A percentile compares a stretch with the other conserved stretches of the same genome.
phyloP scores from a whole-genome alignment of 2,329 filamentous ascomycete genomes.

The Lachnellula cervina region DNA sequence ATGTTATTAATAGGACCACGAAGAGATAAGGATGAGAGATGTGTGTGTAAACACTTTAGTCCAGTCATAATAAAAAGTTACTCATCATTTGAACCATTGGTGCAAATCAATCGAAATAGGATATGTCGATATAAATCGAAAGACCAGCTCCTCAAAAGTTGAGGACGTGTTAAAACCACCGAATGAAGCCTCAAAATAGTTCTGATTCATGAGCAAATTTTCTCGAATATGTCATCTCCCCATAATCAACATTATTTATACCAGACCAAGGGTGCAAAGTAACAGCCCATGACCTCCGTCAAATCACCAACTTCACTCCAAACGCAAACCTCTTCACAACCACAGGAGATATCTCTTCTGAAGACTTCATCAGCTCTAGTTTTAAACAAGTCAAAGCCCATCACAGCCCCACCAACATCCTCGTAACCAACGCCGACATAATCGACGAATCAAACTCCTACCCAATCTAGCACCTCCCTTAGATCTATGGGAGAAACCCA shows the following conservation, averaged over 20 bases:
- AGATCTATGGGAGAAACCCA: slow-evolving; percentile 48
- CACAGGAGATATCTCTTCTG: slow-evolving; percentile 44
- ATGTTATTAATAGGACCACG: too few species aligned
- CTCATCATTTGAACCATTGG: neutral
- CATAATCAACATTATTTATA: neutral
- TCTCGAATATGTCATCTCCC: too few species aligned
- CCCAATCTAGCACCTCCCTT: slow-evolving; percentile 48
- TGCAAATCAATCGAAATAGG: too few species aligned
- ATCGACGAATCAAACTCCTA: slow-evolving; percentile 44
- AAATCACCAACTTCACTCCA: slow-evolving; percentile 31
- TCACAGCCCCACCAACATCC: slow-evolving; percentile 47
- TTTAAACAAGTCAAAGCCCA: slow-evolving; percentile 38
- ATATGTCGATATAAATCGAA: too few species aligned
- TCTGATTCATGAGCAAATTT: neutral
- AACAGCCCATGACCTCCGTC: slow-evolving; percentile 45
- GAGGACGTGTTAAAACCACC: too few species aligned
- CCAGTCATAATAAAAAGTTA: neutral
- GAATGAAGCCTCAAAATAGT: too few species aligned
- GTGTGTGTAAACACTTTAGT: neutral
- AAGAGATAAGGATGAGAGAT: neutral
- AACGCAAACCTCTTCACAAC: slow-evolving; percentile 37
- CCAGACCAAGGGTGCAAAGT: slow-evolving; percentile 50
- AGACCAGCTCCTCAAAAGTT: too few species aligned
- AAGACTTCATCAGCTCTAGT: slow-evolving; percentile 39
- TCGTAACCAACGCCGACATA: slow-evolving; percentile 49